Evolutionary conservation across 176 grass and related monocot genomes (phyloP).

Genomic region (Areca catechu): DNA sequence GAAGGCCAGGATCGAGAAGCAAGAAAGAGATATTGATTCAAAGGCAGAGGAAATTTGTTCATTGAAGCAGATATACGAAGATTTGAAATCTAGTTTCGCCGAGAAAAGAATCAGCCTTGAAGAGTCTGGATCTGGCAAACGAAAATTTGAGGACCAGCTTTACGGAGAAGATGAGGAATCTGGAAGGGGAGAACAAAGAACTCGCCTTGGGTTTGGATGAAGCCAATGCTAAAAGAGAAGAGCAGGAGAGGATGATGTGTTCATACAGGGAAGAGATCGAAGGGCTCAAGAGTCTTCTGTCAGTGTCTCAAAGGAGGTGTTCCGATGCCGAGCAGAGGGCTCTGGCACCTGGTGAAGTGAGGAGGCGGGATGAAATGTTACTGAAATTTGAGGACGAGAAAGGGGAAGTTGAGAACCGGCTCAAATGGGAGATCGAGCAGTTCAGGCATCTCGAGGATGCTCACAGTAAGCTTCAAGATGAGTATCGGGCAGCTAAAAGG

Average conservation of each 20-base stretch:
- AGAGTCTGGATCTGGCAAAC: slow-evolving; percentile 33
- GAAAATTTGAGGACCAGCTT: slow-evolving; percentile 41
- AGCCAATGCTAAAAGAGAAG: slow-evolving; percentile 26
- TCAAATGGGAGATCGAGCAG: slow-evolving; percentile 88
- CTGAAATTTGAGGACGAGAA: slow-evolving; percentile 62
- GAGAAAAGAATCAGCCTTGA: slow-evolving; percentile 60
- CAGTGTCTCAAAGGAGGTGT: slow-evolving; percentile 44
- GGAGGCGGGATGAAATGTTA: slow-evolving; percentile 52
- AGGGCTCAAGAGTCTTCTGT: slow-evolving; percentile 32
- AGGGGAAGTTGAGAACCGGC: slow-evolving; percentile 29
- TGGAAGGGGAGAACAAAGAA: slow-evolving; percentile 40
- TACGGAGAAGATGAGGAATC: slow-evolving; percentile 27
- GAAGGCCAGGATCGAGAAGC: slow-evolving; percentile 25
- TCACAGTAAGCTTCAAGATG: slow-evolving; percentile 43
- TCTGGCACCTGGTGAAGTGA: slow-evolving; percentile 31
- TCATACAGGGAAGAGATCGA: slow-evolving; percentile 39
- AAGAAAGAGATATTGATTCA: slow-evolving; percentile 24
- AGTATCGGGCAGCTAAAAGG: slow-evolving; percentile 36
- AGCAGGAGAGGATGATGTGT: slow-evolving; percentile 32
- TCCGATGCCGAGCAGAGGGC: slow-evolving; percentile 44
- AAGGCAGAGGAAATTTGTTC: slow-evolving; percentile 30
- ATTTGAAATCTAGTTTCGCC: slow-evolving; percentile 19
- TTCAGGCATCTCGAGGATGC: slow-evolving; percentile 88
- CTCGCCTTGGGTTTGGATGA: slow-evolving; percentile 54
- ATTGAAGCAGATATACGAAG: slow-evolving; percentile 3